phyloP scores from a whole-genome alignment of 495 filamentous ascomycete species.

The Thozetella sp. region DNA sequence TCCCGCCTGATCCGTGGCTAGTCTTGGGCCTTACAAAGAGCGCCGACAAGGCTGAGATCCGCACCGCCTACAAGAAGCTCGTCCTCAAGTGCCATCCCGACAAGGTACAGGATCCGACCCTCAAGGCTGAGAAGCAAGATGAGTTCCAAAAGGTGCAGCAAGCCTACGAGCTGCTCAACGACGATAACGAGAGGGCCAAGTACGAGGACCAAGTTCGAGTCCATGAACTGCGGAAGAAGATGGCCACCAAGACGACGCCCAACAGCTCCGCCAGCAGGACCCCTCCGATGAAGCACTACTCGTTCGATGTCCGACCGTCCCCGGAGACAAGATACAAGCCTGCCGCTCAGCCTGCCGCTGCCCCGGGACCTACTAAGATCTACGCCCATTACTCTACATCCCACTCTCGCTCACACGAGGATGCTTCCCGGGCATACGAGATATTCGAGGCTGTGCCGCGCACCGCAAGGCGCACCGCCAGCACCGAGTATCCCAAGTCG shows the following conservation, averaged over 20 bases:
- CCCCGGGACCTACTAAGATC: slow-evolving; percentile 20
- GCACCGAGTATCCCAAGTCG: slow-evolving; percentile 40
- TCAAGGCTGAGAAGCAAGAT: slow-evolving; percentile 67
- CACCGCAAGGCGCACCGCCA: slow-evolving; percentile 38
- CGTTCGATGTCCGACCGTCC: slow-evolving; percentile 30
- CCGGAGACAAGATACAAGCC: slow-evolving; percentile 31
- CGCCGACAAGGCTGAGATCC: slow-evolving; percentile 73
- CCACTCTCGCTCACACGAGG: slow-evolving; percentile 42
- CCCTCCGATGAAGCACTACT: slow-evolving; percentile 18
- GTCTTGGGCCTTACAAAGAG: slow-evolving; percentile 76
- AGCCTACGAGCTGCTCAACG: slow-evolving; percentile 88
- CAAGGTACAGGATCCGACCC: slow-evolving; percentile 79
- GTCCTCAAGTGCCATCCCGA: slow-evolving; percentile 94
- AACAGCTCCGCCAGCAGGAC: slow-evolving; percentile 35
- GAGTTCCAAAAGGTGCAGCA: slow-evolving; percentile 94
- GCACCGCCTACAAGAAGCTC: slow-evolving; percentile 84
- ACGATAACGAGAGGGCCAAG: slow-evolving; percentile 67
- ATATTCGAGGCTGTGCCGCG: slow-evolving; percentile 31
- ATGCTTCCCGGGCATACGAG: slow-evolving; percentile 18
- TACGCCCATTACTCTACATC: slow-evolving; percentile 30
- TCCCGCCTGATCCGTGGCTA: slow-evolving; percentile 83
- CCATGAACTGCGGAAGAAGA: slow-evolving; percentile 40
- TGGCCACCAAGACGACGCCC: slow-evolving; percentile 28
- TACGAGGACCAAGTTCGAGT: slow-evolving; percentile 80
- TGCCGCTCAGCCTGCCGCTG: slow-evolving; percentile 25